These are phyloP conservation scores for Fusarium abutilonis DNA, from an alignment of 2,329 filamentous ascomycete species.

Conservation along the genomic window DNA sequence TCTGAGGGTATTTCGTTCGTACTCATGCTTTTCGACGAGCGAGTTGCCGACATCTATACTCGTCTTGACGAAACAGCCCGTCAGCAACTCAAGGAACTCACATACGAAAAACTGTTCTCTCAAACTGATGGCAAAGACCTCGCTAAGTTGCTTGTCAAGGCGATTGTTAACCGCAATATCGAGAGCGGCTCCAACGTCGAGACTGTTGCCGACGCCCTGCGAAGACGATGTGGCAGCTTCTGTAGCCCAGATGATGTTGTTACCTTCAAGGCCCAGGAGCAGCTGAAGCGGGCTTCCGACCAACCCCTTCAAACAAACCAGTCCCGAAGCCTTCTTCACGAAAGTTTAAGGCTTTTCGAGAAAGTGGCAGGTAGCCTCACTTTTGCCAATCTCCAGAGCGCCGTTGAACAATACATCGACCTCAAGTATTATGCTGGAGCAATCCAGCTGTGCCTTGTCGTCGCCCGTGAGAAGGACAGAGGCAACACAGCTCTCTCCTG, in stretches of 20 bases:
- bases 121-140: constrained; percentile 82
- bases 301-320: constrained; percentile 77
- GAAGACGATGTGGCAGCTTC: constrained; percentile 93
- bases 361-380: constrained; percentile 86
- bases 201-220: constrained; percentile 93
- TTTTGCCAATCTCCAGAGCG: constrained; percentile 80
- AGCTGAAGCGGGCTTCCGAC: constrained; percentile 87
- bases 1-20: constrained; percentile 98
- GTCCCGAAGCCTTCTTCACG: constrained; percentile 82
- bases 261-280: constrained; percentile 98
- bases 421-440: constrained; percentile 94
- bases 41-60: constrained; percentile 85
- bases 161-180: constrained; percentile 97
- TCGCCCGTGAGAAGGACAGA: constrained; percentile 85
- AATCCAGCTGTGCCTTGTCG: constrained; percentile 84
- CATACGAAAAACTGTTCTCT: constrained; percentile 89
- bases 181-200: constrained; percentile 97
- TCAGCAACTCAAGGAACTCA: constrained; percentile 77
- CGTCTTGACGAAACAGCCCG: constrained; percentile 77
- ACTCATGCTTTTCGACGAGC: constrained; percentile 92
- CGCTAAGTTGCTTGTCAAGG: constrained; percentile 93
- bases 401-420: constrained; percentile 79
- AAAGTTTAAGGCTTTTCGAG: constrained; percentile 88
- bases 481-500: constrained; percentile 86
- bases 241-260: constrained; percentile 97